These are phyloP conservation scores for Candida ovalis DNA, from an alignment of 805 yeast genomes.

Conservation along the genomic window DNA sequence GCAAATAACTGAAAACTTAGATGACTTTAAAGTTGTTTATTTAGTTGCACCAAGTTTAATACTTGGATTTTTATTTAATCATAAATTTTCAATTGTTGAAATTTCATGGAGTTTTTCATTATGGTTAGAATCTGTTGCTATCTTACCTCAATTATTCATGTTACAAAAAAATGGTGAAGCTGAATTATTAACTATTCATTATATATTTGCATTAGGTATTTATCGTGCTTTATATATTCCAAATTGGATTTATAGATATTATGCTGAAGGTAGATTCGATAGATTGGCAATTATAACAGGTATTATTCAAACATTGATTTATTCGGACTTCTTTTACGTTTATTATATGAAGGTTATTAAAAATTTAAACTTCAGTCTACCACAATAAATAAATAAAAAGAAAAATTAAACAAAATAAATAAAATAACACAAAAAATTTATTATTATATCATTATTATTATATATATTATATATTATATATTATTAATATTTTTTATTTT, in stretches of 20 bases:
- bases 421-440: no score
- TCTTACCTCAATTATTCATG: slow-evolving; percentile 88
- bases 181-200: slow-evolving; percentile 82
- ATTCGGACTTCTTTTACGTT: slow-evolving; percentile 93
- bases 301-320: slow-evolving; percentile 75
- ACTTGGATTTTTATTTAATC: slow-evolving; percentile 58
- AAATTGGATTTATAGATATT: slow-evolving; percentile 90
- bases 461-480: no score
- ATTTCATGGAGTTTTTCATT: slow-evolving; percentile 82
- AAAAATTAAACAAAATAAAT: no score
- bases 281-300: slow-evolving; percentile 75
- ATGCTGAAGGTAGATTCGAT: slow-evolving; percentile 60
- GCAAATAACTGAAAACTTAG: slow-evolving; percentile 58
- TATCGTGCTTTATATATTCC: slow-evolving; percentile 90
- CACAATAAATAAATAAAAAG: slow-evolving; percentile 18
- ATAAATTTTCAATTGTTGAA: slow-evolving; percentile 58
- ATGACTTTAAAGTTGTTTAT: slow-evolving; percentile 70
- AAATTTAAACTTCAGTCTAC: slow-evolving; percentile 69
- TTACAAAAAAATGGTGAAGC: slow-evolving; percentile 88
- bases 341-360: slow-evolving; percentile 80
- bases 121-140: slow-evolving; percentile 92
- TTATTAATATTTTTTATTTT: background rate
- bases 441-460: no score
- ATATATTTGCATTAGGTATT: slow-evolving; percentile 87
- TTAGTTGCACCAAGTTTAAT: slow-evolving; percentile 60